These are phyloP conservation scores for Eleusine coracana DNA, from an alignment of 176 grass and related monocot species.

Conservation along the genomic window DNA sequence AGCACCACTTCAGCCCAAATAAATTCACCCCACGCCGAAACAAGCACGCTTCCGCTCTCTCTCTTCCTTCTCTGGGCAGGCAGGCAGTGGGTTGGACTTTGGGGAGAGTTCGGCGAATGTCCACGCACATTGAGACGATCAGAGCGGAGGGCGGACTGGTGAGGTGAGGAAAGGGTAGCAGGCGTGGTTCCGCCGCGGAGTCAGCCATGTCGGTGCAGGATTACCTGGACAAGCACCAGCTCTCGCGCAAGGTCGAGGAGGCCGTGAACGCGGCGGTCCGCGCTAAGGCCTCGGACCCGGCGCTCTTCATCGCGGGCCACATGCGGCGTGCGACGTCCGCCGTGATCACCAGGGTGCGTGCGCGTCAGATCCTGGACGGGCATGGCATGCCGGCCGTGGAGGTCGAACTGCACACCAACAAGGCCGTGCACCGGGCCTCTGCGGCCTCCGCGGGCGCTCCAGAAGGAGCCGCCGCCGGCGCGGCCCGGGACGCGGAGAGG, in stretches of 20 bases:
- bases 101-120: neutral
- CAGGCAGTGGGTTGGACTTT: neutral
- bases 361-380: slow-evolving; percentile 91
- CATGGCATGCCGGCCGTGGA: slow-evolving; percentile 77
- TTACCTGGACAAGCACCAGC: slow-evolving; percentile 87
- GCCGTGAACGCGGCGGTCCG: slow-evolving; percentile 97
- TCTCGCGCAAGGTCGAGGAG: slow-evolving; percentile 96
- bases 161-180: neutral
- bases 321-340: slow-evolving; percentile 77
- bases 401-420: slow-evolving; percentile 95
- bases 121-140: slow-evolving; percentile 5
- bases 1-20: neutral
- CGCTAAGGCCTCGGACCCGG: slow-evolving; percentile 73
- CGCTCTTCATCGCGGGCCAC: slow-evolving; percentile 90
- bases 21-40: neutral
- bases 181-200: neutral
- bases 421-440: slow-evolving; percentile 89
- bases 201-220: slow-evolving; percentile 92
- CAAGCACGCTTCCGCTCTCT: neutral
- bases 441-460: slow-evolving; percentile 48
- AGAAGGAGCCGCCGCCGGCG: slow-evolving; percentile 50
- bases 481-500: slow-evolving; percentile 66
- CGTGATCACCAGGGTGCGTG: slow-evolving; percentile 86
- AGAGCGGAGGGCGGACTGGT: neutral
- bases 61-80: neutral